Evolutionary conservation across 2,329 filamentous ascomycete species (phyloP).

Genomic region (Hypoxylon sp.): DNA sequence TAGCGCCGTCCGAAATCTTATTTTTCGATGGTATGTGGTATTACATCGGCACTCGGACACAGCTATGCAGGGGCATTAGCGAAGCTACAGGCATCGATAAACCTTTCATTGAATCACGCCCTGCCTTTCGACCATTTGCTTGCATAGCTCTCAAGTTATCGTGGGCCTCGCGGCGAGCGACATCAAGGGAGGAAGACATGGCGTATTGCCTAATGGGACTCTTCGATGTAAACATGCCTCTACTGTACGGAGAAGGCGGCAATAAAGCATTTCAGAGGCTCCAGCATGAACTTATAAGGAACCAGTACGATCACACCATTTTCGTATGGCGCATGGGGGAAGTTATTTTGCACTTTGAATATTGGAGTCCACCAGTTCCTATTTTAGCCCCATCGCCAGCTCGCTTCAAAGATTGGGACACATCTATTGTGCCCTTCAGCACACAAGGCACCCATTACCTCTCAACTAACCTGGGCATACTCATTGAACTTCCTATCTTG

Average conservation of each 20-base stretch:
- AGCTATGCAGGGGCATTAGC: constrained; percentile 9
- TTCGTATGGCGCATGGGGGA: not conserved
- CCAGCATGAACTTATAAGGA: constrained; percentile 20
- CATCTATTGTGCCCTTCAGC: not conserved
- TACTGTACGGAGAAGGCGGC: constrained; percentile 22
- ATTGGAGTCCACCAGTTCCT: not conserved
- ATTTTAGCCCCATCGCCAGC: constrained; percentile 1
- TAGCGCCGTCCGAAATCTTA: constrained; percentile 15
- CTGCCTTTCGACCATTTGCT: not conserved
- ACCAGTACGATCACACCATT: constrained; percentile 6
- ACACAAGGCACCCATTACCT: not conserved
- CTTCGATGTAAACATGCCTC: constrained; percentile 27
- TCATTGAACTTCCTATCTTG: constrained; percentile 3
- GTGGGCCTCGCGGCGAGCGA: constrained; percentile 19
- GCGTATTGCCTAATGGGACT: constrained; percentile 28
- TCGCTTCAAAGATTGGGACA: not conserved
- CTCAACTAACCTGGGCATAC: constrained; percentile 2
- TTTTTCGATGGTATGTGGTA: constrained; percentile 5
- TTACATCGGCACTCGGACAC: not conserved
- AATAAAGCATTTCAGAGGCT: constrained; percentile 15
- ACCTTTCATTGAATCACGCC: not conserved
- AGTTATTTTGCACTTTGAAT: not conserved
- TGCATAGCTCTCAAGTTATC: constrained; percentile 13
- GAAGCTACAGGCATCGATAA: constrained; percentile 18
- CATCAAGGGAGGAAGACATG: constrained; percentile 20